These are phyloP conservation scores for Suillus cothurnatus DNA, from an alignment of 768 basidiomycete species.

Conservation along the genomic window DNA sequence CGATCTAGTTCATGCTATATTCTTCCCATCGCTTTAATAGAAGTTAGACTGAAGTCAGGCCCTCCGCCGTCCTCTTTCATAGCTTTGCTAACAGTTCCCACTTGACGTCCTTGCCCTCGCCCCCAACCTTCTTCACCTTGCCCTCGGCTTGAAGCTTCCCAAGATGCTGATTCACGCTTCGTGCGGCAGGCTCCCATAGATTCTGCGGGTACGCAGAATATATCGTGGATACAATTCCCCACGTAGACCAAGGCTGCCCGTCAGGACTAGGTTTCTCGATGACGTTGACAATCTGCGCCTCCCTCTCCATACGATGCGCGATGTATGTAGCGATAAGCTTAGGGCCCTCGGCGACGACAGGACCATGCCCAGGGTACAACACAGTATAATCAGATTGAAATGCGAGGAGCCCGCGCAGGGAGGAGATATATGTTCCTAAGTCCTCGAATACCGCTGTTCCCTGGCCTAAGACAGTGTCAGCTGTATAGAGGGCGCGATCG, in stretches of 20 bases:
- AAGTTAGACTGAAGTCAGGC: neutral
- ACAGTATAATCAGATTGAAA: slow-evolving; percentile 43
- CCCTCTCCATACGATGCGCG: slow-evolving; percentile 77
- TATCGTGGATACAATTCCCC: slow-evolving; percentile 63
- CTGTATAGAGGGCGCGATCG: slow-evolving; percentile 82
- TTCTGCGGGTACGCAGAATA: slow-evolving; percentile 74
- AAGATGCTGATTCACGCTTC: slow-evolving; percentile 69
- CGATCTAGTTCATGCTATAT: slow-evolving; percentile 6
- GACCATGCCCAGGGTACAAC: slow-evolving; percentile 92
- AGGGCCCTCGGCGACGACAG: slow-evolving; percentile 65
- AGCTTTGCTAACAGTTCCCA: slow-evolving; percentile 43
- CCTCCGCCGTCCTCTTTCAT: slow-evolving; percentile 8
- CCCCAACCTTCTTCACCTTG: slow-evolving; percentile 50
- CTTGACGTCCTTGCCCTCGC: slow-evolving; percentile 49
- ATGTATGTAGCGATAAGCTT: slow-evolving; percentile 72
- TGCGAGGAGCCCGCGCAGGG: slow-evolving; percentile 58
- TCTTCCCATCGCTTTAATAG: neutral
- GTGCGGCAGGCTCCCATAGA: slow-evolving; percentile 73
- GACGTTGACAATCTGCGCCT: slow-evolving; percentile 69
- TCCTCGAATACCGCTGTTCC: slow-evolving; percentile 91
- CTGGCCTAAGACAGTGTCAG: slow-evolving; percentile 88
- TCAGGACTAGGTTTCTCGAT: slow-evolving; percentile 41
- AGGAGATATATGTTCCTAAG: slow-evolving; percentile 66
- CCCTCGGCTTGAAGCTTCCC: slow-evolving; percentile 71
- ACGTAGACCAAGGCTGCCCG: slow-evolving; percentile 53